Evolutionary conservation across 805 yeast genomes (phyloP), one percentile per base, ranked within the genome.

Genomic region (Starmera dryadoides): DNA sequence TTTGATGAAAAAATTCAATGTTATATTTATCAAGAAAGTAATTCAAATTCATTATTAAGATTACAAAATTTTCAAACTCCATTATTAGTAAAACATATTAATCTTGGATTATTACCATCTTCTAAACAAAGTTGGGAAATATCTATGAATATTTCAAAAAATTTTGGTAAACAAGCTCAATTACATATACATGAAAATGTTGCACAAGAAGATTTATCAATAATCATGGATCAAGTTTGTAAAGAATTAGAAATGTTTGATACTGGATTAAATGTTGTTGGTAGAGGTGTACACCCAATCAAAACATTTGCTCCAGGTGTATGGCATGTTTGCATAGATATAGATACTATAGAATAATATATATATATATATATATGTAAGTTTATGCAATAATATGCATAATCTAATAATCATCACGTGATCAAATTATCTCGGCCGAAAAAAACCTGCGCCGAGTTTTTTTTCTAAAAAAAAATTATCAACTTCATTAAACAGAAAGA

Each of bases 301-400:
- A 87, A 86, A 60, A 83, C 91, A 0, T 86, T 79, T 67, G 94
- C 95, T 0, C 96, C 96, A 0, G 91, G 82, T 36, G 78, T 87
- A 2, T 81, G 85, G 81, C 96, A 86, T 48, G 63, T 84, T 2
- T 84, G 85, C 34, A 64, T 71, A 3, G 82, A 77, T 35, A 40
- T 48, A 6, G 15, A 8, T n/a, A n/a, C n/a, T n/a, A n/a, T n/a
- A n/a, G n/a, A n/a, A n/a, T n/a, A n/a, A n/a, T n/a, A n/a, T n/a
- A n/a, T n/a, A n/a, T n/a, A n/a, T n/a, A n/a, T n/a, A n/a, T n/a
- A n/a, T n/a, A n/a, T n/a, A n/a, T n/a, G n/a, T n/a, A n/a, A n/a
- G n/a, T n/a, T n/a, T n/a, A n/a, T n/a, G n/a, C n/a, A n/a, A n/a
- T n/a, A n/a, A n/a, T n/a, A n/a, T n/a, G n/a, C n/a, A n/a, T n/a